Evolutionary conservation across 306 rosid genomes (phyloP).

Genomic region (Hylodesmum podocarpum): DNA sequence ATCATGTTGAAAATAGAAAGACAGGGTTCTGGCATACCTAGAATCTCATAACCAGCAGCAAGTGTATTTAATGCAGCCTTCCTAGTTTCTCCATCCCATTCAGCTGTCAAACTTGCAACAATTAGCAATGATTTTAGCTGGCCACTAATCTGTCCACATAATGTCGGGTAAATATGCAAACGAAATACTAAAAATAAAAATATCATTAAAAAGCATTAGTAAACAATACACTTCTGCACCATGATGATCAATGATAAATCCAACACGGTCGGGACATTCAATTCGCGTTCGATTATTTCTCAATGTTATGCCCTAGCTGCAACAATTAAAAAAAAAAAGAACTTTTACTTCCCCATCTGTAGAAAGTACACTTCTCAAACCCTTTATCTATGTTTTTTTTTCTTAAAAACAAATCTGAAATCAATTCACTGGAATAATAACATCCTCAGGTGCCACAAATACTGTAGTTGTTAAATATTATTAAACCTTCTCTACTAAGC

Average conservation of each 20-base stretch:
- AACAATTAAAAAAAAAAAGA: slow-evolving; percentile 25
- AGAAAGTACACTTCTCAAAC: not conserved
- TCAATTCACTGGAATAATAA: not conserved
- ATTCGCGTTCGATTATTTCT: slow-evolving; percentile 95
- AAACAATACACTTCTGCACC: slow-evolving; percentile 77
- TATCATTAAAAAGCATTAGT: not conserved
- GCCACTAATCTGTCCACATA: slow-evolving; percentile 71
- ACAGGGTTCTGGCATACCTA: slow-evolving; percentile 58
- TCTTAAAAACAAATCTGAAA: no score
- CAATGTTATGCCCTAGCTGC: slow-evolving; percentile 97
- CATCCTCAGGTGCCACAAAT: not conserved
- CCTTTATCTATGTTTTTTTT: not conserved
- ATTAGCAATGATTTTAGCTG: slow-evolving; percentile 88
- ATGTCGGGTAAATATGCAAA: slow-evolving; percentile 23
- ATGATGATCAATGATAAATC: slow-evolving; percentile 86
- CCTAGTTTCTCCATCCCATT: slow-evolving; percentile 93
- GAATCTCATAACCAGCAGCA: slow-evolving; percentile 96
- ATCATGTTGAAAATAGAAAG: not conserved
- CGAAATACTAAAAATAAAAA: slow-evolving; percentile 1
- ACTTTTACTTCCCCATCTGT: not conserved
- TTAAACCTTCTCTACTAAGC: slow-evolving; percentile 92
- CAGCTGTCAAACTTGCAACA: slow-evolving; percentile 96
- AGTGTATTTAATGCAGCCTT: slow-evolving; percentile 96
- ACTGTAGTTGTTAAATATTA: not conserved
- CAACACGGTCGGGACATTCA: slow-evolving; percentile 92